These are phyloP conservation scores for Xerocomus nothofagi DNA, from an alignment of 1,284 basidiomycete species.

Conservation along the genomic window DNA sequence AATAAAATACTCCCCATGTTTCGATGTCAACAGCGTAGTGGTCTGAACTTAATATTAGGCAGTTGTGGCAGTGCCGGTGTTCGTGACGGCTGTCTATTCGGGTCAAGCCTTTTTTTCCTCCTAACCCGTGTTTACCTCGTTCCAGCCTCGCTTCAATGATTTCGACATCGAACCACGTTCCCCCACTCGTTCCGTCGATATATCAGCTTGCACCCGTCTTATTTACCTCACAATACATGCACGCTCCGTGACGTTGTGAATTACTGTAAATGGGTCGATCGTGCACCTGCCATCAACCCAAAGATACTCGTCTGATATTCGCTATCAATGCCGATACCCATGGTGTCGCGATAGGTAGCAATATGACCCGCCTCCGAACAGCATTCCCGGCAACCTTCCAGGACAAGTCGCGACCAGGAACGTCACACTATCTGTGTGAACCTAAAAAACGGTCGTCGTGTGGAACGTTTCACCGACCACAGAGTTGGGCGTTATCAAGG, in stretches of 20 bases:
- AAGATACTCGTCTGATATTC: too few relatives aligned
- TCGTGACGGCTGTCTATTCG: background rate
- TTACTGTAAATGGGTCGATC: too few relatives aligned
- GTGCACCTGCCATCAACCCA: too few relatives aligned
- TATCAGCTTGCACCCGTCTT: background rate
- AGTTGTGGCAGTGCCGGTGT: background rate
- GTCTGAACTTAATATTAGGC: too few relatives aligned
- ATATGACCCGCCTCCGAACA: background rate
- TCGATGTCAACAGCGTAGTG: too few relatives aligned
- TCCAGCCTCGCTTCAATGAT: constrained; percentile 24
- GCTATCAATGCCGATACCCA: background rate
- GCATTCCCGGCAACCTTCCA: background rate
- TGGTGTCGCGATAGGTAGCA: background rate
- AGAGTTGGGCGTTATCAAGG: background rate
- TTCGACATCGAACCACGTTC: constrained; percentile 21
- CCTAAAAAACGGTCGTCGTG: background rate
- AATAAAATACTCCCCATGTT: too few relatives aligned
- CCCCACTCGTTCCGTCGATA: too few relatives aligned
- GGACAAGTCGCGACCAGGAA: background rate
- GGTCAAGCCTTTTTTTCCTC: background rate
- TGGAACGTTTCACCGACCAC: background rate
- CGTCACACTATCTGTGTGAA: background rate
- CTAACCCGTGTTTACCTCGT: constrained; percentile 16
- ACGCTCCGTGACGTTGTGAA: background rate
- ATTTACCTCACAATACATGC: constrained; percentile 13